A percentile compares a stretch with the other conserved stretches of the same genome.
Evolutionary conservation across 192 early-diverging fungal genomes (phyloP).

Genomic region (Umbelopsis ramanniana): DNA sequence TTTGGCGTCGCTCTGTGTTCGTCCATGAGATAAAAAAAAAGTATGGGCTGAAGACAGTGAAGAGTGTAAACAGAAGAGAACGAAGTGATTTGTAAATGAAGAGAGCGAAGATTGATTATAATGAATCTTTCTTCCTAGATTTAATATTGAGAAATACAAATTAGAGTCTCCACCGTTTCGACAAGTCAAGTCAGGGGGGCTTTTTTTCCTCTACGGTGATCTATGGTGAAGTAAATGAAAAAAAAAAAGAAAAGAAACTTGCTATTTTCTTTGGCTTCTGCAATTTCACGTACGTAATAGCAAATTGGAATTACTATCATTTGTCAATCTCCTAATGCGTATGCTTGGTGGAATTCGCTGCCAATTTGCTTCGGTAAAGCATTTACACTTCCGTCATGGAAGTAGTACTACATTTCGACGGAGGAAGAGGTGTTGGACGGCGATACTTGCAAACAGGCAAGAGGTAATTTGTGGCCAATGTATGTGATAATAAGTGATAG

Average conservation of each 20-base stretch:
- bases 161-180: slow-evolving; percentile 14
- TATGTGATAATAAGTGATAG: no score
- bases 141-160: slow-evolving; percentile 17
- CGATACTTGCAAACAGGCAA: no score
- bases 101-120: background rate
- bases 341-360: no score
- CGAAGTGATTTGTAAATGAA: background rate
- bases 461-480: no score
- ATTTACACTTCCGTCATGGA: no score
- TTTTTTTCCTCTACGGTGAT: background rate
- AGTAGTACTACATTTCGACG: no score
- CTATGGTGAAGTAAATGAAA: background rate
- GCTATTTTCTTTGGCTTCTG: background rate
- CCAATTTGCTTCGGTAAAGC: no score
- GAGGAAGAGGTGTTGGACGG: no score
- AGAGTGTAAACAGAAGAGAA: background rate
- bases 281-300: background rate
- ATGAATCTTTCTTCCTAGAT: background rate
- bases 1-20: no score
- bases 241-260: background rate
- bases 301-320: no score
- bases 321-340: no score
- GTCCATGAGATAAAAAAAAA: background rate
- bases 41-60: background rate
- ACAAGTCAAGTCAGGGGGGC: background rate